Percentiles rank a stretch among this genome's conserved stretches.
Conservation (phyloP, 2,329 filamentous ascomycete genomes). For the Hymenoscyphus infarciens region DNA sequence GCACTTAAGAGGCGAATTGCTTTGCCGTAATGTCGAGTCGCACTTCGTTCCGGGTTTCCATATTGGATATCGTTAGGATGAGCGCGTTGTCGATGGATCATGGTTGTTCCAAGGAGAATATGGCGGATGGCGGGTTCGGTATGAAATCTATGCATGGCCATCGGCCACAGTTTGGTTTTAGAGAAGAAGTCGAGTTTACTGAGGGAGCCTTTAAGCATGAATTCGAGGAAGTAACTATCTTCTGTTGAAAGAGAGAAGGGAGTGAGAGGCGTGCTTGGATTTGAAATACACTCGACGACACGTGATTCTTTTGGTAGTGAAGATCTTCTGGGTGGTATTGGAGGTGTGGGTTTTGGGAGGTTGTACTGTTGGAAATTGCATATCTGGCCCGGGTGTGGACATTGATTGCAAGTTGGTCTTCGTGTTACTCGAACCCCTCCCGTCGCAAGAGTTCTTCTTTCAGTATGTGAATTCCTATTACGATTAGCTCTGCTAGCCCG, state of each 20-base stretch:
- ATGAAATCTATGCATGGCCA: constrained; percentile 15
- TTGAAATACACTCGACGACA: constrained; percentile 9
- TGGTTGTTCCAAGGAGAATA: constrained; percentile 13
- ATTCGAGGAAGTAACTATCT: constrained; percentile 16
- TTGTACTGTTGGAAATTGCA: constrained; percentile 12
- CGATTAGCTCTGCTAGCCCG: constrained; percentile 1
- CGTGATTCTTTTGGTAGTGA: constrained; percentile 16
- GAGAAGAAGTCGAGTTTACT: constrained; percentile 8
- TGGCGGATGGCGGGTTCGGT: constrained; percentile 15
- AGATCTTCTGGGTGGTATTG: constrained; percentile 17
- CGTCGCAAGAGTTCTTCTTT: constrained; percentile 2
- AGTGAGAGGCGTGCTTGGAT: constrained; percentile 14
- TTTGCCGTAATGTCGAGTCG: constrained; percentile 12
- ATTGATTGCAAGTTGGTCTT: constrained; percentile 13
- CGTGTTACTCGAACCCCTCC: constrained; percentile 4
- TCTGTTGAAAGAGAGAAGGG: constrained; percentile 11
- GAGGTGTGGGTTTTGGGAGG: constrained; percentile 10
- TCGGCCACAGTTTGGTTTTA: constrained; percentile 13
- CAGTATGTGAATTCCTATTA: neutral
- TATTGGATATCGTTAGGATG: neutral
- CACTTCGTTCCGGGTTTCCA: neutral
- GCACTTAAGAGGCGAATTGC: constrained; percentile 12
- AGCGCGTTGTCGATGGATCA: constrained; percentile 7
- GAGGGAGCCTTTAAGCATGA: constrained; percentile 9
- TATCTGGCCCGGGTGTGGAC: constrained; percentile 11